Evolutionary conservation across 2,329 filamentous ascomycete species (phyloP).

Genomic region (Chaetomiaceae sp.): DNA sequence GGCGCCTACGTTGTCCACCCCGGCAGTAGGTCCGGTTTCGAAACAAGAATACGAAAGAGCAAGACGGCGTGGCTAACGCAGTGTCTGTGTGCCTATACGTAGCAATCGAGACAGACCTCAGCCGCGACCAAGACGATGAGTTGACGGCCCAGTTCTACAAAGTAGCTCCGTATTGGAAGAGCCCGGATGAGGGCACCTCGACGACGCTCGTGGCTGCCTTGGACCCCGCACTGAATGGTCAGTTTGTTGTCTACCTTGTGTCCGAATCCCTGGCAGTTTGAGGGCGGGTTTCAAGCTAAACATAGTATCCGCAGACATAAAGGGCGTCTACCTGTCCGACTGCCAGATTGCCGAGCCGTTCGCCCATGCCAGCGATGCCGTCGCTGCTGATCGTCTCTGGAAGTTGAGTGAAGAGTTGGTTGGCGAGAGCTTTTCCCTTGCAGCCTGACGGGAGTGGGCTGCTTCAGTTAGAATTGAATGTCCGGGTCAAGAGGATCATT

Average conservation of each 20-base stretch:
- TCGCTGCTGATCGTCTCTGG: conserved; percentile 39
- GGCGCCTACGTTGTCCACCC: conserved; percentile 38
- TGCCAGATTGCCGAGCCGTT: conserved; percentile 32
- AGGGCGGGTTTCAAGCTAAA: too few relatives aligned
- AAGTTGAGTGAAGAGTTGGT: conserved; percentile 40
- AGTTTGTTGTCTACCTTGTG: not conserved
- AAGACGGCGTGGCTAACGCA: not conserved
- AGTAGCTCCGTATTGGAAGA: conserved; percentile 31
- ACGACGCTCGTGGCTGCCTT: conserved; percentile 38
- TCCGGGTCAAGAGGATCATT: too few relatives aligned
- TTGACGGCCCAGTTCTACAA: conserved; percentile 26
- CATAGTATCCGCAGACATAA: conserved; percentile 19
- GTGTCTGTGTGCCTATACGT: not conserved
- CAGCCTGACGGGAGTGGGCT: not conserved
- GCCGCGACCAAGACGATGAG: conserved; percentile 31
- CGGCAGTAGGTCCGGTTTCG: conserved; percentile 28
- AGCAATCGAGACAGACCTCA: conserved; percentile 33
- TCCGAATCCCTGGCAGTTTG: too few relatives aligned
- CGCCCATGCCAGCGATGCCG: conserved; percentile 29
- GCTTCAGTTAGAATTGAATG: too few relatives aligned
- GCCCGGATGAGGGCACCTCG: conserved; percentile 32
- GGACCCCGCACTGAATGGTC: conserved; percentile 31
- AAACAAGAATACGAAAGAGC: not conserved
- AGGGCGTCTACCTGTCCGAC: conserved; percentile 35
- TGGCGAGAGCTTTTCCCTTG: conserved; percentile 25